Percentiles rank a stretch among this genome's conserved stretches.
Evolutionary conservation across 495 filamentous ascomycete species (phyloP).

Genomic region (Aspergillus incahuasiensis): DNA sequence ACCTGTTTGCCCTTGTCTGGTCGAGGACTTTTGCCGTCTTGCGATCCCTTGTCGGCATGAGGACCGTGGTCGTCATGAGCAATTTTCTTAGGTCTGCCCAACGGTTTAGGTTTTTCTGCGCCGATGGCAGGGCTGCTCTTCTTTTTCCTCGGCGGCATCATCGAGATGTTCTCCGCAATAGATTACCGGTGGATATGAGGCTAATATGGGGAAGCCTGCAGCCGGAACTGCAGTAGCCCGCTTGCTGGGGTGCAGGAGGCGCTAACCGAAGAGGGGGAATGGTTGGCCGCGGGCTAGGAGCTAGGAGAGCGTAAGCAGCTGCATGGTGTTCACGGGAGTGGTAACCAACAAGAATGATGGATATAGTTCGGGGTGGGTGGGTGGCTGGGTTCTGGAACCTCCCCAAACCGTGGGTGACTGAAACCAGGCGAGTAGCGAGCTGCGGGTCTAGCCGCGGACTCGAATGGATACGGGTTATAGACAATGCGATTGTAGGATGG

Average conservation of each 20-base stretch:
- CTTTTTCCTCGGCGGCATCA: not conserved
- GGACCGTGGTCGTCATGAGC: not conserved
- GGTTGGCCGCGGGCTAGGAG: not conserved
- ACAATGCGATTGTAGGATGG: not conserved
- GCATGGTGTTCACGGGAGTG: not conserved
- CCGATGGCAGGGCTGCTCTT: not conserved
- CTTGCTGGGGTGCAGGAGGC: not conserved
- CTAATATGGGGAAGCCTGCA: not conserved
- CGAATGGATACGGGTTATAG: not conserved
- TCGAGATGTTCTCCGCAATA: not conserved
- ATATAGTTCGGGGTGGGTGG: not conserved
- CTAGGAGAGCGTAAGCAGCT: not conserved
- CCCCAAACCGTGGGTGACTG: not conserved
- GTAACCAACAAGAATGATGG: not conserved
- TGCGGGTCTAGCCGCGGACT: not conserved
- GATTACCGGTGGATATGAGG: not conserved
- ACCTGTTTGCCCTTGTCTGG: not conserved
- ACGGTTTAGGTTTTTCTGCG: not conserved
- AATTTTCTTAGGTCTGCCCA: not conserved
- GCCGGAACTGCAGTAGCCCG: too few relatives aligned
- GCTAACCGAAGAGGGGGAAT: not conserved
- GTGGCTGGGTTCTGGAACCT: not conserved
- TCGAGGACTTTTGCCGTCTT: too few relatives aligned
- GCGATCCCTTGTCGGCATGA: not conserved
- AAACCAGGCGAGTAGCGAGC: not conserved